Conservation (phyloP, 345 rosid genomes). For the Brassica carinata region DNA sequence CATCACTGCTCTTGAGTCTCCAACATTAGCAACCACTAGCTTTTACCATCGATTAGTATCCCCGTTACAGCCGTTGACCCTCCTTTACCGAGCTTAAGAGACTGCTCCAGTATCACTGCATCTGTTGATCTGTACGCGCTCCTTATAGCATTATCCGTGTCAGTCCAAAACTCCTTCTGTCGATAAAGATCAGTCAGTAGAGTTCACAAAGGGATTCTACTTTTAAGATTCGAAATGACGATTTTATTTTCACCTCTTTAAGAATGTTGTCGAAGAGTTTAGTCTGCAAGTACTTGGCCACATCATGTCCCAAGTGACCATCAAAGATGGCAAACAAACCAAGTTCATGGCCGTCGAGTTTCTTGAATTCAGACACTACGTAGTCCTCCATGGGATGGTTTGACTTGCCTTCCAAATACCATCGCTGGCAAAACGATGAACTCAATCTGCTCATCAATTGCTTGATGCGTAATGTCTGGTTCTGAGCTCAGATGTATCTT, state of each 20-base stretch:
- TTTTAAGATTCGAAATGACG: background rate
- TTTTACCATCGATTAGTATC: background rate
- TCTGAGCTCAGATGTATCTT: constrained; percentile 90
- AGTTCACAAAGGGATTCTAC: background rate
- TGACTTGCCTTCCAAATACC: constrained; percentile 61
- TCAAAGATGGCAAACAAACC: constrained; percentile 4
- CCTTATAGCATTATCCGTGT: background rate
- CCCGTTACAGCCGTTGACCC: background rate
- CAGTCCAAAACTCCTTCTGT: background rate
- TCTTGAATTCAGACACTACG: background rate
- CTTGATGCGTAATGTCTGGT: constrained; percentile 53
- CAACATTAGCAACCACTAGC: constrained; percentile 1
- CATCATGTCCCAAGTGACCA: constrained; percentile 10
- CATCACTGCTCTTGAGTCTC: constrained; percentile 5
- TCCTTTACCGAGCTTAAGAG: background rate
- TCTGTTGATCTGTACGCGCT: background rate
- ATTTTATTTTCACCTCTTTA: background rate
- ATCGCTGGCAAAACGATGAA: constrained; percentile 45
- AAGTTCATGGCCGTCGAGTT: background rate
- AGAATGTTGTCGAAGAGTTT: constrained; percentile 3
- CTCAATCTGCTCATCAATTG: constrained; percentile 45
- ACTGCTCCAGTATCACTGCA: background rate
- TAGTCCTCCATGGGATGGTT: constrained; percentile 12
- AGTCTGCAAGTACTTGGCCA: constrained; percentile 6
- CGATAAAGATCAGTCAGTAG: too few species aligned